phyloP scores from a whole-genome alignment of 2,329 filamentous ascomycete species.

The Ceratocystis lukuohia region DNA sequence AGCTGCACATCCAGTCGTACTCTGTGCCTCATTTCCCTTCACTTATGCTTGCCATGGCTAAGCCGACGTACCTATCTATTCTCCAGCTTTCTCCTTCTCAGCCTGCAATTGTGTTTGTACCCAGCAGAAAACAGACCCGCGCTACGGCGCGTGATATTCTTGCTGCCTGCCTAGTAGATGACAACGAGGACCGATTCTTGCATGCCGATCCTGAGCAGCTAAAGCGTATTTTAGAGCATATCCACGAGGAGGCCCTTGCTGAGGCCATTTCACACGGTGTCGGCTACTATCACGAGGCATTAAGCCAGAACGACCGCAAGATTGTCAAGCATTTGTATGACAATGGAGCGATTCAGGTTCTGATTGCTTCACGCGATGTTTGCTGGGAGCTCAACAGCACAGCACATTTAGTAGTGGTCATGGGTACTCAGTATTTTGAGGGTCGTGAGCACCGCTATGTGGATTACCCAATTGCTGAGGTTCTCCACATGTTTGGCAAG shows the following conservation, averaged over 20 bases:
- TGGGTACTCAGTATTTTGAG: conserved; percentile 97
- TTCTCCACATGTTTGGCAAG: conserved; percentile 96
- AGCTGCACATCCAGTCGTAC: conserved; percentile 91
- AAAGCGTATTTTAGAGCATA: conserved; percentile 61
- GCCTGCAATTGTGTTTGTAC: conserved; percentile 82
- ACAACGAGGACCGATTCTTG: conserved; percentile 87
- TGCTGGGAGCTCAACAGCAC: conserved; percentile 89
- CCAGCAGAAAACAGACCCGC: conserved; percentile 83
- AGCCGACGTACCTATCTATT: conserved; percentile 81
- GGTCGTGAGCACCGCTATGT: conserved; percentile 93
- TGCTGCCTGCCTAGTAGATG: conserved; percentile 73
- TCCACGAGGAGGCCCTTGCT: conserved; percentile 76
- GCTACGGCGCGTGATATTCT: conserved; percentile 76
- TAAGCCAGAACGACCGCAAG: conserved; percentile 76
- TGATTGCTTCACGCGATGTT: conserved; percentile 65
- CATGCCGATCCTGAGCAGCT: conserved; percentile 75
- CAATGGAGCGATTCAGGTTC: conserved; percentile 76
- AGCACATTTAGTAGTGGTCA: conserved; percentile 84
- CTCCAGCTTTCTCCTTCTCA: conserved; percentile 79
- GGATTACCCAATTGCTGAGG: conserved; percentile 86
- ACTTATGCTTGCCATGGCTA: conserved; percentile 96
- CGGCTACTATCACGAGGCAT: conserved; percentile 91
- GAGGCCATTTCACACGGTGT: conserved; percentile 88
- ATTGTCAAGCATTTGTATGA: conserved; percentile 89
- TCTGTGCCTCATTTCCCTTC: conserved; percentile 94